phyloP scores from a whole-genome alignment of 805 yeast genomes.

The Cyberlindnera japonica region DNA sequence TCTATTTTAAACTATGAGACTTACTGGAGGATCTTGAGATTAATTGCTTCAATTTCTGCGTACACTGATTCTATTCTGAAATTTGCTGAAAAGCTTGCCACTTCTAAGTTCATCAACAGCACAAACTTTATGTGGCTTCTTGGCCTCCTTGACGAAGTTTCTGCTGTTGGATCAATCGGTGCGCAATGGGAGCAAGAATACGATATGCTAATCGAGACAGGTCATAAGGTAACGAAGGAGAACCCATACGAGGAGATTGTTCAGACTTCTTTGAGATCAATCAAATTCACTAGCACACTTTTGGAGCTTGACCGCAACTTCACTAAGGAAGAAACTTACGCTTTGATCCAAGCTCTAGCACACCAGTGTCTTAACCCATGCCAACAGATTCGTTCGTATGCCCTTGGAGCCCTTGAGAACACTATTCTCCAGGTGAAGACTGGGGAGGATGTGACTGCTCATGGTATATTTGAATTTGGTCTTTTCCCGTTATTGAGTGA shows the following conservation, averaged over 20 bases:
- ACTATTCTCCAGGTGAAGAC: constrained; percentile 34
- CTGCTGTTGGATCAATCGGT: constrained; percentile 78
- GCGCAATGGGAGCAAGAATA: constrained; percentile 70
- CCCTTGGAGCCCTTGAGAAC: constrained; percentile 57
- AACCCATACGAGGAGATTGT: constrained; percentile 54
- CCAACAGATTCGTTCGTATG: constrained; percentile 64
- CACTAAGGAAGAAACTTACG: constrained; percentile 38
- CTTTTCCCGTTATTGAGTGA: constrained; percentile 70
- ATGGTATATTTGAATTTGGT: constrained; percentile 65
- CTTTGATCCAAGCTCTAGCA: constrained; percentile 77
- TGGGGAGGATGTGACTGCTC: constrained; percentile 40
- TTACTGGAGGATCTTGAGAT: constrained; percentile 54
- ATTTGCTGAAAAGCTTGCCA: constrained; percentile 43
- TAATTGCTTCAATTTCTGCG: constrained; percentile 42
- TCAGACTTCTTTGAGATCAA: constrained; percentile 56
- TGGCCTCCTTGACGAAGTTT: constrained; percentile 73
- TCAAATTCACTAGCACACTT: constrained; percentile 55
- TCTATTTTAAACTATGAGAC: constrained; percentile 46
- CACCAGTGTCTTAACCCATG: constrained; percentile 91
- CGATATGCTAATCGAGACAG: constrained; percentile 41
- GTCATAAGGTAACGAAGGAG: constrained; percentile 40
- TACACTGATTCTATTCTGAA: constrained; percentile 42
- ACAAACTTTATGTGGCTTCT: constrained; percentile 60
- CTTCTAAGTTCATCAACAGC: constrained; percentile 35
- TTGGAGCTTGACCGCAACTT: constrained; percentile 33